Percentiles rank a stretch among this genome's conserved stretches.
These are phyloP conservation scores for Phialocephala subalpina DNA, from an alignment of 2,329 filamentous ascomycete genomes.

Conservation along the genomic window DNA sequence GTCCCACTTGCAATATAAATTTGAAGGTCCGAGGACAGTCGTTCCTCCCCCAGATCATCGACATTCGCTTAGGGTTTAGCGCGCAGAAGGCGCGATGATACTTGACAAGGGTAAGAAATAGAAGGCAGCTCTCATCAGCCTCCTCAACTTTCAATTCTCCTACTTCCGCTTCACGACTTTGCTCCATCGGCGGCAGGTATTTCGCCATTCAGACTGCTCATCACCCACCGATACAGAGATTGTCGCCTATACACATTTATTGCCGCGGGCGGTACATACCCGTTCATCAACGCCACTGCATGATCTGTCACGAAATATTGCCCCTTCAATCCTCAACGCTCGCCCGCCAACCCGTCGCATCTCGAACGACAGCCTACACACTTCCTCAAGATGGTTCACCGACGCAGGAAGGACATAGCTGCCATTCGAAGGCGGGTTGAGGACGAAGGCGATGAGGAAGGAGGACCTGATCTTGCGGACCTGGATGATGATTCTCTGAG, in stretches of 20 bases:
- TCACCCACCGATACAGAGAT: constrained; percentile 29
- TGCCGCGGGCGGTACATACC: constrained; percentile 45
- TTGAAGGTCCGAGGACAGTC: too few species aligned
- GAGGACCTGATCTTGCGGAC: constrained; percentile 61
- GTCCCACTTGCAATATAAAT: too few species aligned
- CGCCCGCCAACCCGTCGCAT: constrained; percentile 44
- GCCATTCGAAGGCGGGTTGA: constrained; percentile 73
- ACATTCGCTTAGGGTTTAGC: background rate
- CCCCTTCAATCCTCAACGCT: constrained; percentile 40
- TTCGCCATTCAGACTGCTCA: constrained; percentile 40
- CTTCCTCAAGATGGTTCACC: constrained; percentile 54
- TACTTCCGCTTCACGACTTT: constrained; percentile 31
- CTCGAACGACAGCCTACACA: constrained; percentile 39
- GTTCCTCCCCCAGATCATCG: too few species aligned
- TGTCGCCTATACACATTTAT: constrained; percentile 37
- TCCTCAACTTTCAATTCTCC: constrained; percentile 34
- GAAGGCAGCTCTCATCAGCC: constrained; percentile 36
- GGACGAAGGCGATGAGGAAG: constrained; percentile 76
- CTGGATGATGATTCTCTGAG: constrained; percentile 72
- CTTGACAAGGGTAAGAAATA: constrained; percentile 28
- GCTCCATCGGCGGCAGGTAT: constrained; percentile 42
- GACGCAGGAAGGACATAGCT: constrained; percentile 71
- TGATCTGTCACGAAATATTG: constrained; percentile 44
- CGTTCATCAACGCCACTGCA: constrained; percentile 42
- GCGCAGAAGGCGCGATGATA: constrained; percentile 2